Conservation (phyloP, 116 monocot genomes). For the Iris pallida region DNA sequence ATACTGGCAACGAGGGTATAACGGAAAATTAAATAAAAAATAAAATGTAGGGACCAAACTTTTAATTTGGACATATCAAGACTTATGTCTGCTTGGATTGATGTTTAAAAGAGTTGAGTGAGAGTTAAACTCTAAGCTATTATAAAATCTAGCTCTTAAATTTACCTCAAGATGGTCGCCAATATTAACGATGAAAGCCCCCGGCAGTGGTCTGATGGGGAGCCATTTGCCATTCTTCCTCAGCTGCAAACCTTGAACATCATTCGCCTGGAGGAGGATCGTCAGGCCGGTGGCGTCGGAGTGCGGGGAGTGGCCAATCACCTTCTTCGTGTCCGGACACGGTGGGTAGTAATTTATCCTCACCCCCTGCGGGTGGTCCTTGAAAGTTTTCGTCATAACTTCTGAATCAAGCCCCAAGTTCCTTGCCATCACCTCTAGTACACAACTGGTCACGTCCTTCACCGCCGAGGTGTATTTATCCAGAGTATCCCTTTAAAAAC, state of each 20-base stretch:
- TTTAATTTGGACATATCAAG: no score
- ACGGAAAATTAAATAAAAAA: no score
- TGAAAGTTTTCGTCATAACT: not conserved
- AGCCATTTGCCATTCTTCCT: slow-evolving; percentile 13
- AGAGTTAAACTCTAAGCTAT: no score
- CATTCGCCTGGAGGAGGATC: slow-evolving; percentile 14
- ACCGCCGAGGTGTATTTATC: slow-evolving; percentile 16
- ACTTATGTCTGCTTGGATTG: no score
- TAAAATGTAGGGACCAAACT: no score
- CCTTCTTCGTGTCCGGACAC: slow-evolving; percentile 7
- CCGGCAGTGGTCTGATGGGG: slow-evolving; percentile 3
- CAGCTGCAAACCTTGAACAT: slow-evolving; percentile 13
- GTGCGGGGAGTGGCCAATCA: slow-evolving; percentile 10
- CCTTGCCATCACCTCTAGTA: slow-evolving; percentile 8
- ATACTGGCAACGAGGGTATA: no score
- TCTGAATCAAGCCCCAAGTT: slow-evolving; percentile 8
- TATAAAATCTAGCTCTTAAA: no score
- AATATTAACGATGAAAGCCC: slow-evolving; percentile 13
- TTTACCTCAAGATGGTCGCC: slow-evolving; percentile 18
- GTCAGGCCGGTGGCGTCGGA: slow-evolving; percentile 13
- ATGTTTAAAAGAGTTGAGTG: no score
- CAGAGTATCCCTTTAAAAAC: slow-evolving; percentile 12
- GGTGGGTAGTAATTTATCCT: slow-evolving; percentile 30
- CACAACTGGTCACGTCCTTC: not conserved
- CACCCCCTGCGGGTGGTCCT: slow-evolving; percentile 9